Base-by-base conservation (phyloP, 257 asterid genomes). In the Salvia splendens region DNA sequence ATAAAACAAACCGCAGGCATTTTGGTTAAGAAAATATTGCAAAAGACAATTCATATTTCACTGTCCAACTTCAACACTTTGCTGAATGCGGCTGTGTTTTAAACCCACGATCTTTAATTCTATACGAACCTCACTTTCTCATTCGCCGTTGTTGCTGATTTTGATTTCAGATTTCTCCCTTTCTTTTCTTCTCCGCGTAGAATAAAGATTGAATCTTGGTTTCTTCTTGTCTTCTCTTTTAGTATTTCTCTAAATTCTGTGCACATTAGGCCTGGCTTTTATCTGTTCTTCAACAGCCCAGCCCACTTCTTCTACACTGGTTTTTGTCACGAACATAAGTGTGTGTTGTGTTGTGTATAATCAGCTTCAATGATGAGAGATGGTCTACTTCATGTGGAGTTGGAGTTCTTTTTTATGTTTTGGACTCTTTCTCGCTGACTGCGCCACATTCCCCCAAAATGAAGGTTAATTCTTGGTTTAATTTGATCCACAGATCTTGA, bases 401-500 rank as follows among this genome's bases (percentile, higher is more conserved):
- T 78, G 30, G 30, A 24, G 2, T 24, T 24, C 75, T 89, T 55
- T 55, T 35, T 73, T 79, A 66, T 17, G 71, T 77, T 52, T 82
- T 45, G 91, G 79, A 61, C 73, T 86, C 16, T 16, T 71, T 59
- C 58, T 81, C 17, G 82, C 74, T 61, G 79, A 64, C 54, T 76
- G 84, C 74, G 50, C 70, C 8, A 81, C 95, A 61, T 87, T 89
- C 73, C 87, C 96, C 6, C 33, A 69, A 55, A 53, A 75, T 63
- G 97, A 93, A 87, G 91, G 98, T 75, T 68, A 72, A 79, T 15
- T 77, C 15, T 36, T 8, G 54, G 71, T 53, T 43, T 15, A 20
- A 24, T 42, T 72, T 63, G 16, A 32, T 48, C 41, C 35, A 15
- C 53, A 77, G 83, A 86, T 91, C 91, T 82, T 68, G 78, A 48